Percentiles rank a stretch among this genome's conserved stretches.
phyloP scores from a whole-genome alignment of 2,329 filamentous ascomycete genomes.

The Venturia nashicola region DNA sequence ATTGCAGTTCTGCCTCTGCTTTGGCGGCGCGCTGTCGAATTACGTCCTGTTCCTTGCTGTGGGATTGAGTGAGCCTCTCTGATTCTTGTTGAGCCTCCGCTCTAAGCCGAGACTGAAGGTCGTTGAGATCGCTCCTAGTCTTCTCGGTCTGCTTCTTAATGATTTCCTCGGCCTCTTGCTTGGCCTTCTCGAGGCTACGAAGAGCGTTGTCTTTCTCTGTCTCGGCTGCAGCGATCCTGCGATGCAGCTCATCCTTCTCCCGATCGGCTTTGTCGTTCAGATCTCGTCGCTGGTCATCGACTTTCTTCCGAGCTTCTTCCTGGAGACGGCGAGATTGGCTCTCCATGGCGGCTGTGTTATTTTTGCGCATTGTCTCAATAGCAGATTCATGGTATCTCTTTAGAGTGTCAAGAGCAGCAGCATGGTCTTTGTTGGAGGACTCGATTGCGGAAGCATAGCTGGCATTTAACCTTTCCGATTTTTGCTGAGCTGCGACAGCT shows the following conservation, averaged over 20 bases:
- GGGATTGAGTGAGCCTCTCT: background rate
- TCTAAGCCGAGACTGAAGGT: background rate
- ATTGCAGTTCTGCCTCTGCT: constrained; percentile 1
- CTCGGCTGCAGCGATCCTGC: constrained; percentile 3
- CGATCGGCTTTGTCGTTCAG: background rate
- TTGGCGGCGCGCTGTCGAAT: constrained; percentile 1
- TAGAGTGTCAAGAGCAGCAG: background rate
- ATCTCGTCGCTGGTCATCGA: background rate
- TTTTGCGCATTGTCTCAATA: background rate
- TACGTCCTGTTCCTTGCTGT: background rate
- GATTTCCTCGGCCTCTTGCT: constrained; percentile 2
- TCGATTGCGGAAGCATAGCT: background rate
- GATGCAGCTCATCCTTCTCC: constrained; percentile 5
- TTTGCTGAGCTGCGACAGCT: background rate
- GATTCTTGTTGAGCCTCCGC: constrained; percentile 1
- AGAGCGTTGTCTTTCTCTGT: background rate
- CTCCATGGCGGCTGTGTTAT: background rate
- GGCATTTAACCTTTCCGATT: background rate
- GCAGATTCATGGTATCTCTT: background rate
- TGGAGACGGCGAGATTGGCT: background rate
- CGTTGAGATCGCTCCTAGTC: background rate
- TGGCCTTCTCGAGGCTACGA: background rate
- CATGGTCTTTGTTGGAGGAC: background rate
- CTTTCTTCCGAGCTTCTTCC: background rate
- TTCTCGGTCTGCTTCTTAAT: constrained; percentile 2